phyloP scores from a whole-genome alignment of 371 early-diverging fungal species.

The Mucor saturninus region DNA sequence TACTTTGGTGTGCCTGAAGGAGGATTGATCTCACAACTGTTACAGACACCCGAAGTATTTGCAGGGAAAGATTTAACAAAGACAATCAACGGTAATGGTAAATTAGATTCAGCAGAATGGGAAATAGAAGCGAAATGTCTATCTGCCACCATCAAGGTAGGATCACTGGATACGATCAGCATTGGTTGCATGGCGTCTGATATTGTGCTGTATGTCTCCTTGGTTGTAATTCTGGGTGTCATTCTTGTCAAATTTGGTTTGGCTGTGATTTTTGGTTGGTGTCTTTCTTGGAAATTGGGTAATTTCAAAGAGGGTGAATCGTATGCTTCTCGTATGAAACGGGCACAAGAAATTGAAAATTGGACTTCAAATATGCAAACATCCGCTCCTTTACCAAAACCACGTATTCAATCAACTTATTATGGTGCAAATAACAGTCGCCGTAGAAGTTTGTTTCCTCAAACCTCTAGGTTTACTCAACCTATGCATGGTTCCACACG shows the following conservation, averaged over 20 bases:
- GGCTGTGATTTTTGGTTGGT: constrained; percentile 81
- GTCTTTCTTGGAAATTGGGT: constrained; percentile 66
- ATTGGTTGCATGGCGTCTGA: constrained; percentile 76
- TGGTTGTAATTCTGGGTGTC: constrained; percentile 65
- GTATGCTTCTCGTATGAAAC: constrained; percentile 59
- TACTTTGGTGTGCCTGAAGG: constrained; percentile 29
- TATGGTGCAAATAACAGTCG: constrained; percentile 14
- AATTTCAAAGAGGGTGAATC: constrained; percentile 55
- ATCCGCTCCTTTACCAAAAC: constrained; percentile 35
- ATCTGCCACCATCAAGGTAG: constrained; percentile 68
- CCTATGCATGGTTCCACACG: constrained; percentile 49
- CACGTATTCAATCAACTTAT: constrained; percentile 14
- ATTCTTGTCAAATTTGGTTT: constrained; percentile 73
- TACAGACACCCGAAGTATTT: constrained; percentile 21
- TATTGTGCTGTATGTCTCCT: constrained; percentile 65
- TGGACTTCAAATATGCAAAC: constrained; percentile 62
- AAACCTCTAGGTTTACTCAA: constrained; percentile 50
- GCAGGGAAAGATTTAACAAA: constrained; percentile 45
- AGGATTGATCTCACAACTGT: constrained; percentile 38
- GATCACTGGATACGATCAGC: constrained; percentile 69
- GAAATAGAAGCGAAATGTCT: constrained; percentile 60
- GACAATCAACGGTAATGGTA: constrained; percentile 32
- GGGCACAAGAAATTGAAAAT: constrained; percentile 62
- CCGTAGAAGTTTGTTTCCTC: constrained; percentile 46
- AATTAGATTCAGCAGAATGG: constrained; percentile 22